Percentiles rank a stretch among this genome's conserved stretches.
Conservation (phyloP, 2,329 filamentous ascomycete species). For the Botryotinia globosa region DNA sequence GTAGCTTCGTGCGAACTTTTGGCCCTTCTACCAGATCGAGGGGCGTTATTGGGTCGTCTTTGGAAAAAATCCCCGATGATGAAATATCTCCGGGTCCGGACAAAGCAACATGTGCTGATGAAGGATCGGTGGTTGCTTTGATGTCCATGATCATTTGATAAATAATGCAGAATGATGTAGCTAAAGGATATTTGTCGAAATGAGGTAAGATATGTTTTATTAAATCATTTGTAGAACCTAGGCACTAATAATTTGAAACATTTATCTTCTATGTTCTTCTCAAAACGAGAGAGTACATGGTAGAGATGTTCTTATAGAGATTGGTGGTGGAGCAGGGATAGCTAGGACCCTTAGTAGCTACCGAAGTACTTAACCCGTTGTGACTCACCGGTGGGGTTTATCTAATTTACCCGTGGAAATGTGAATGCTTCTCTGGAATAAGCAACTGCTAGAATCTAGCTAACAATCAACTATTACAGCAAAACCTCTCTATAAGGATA, state of each 20-base stretch:
- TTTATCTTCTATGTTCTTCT: too few relatives aligned
- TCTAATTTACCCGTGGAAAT: background rate
- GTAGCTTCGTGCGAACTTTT: slow-evolving; percentile 32
- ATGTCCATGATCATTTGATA: background rate
- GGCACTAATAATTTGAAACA: too few relatives aligned
- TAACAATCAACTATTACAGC: background rate
- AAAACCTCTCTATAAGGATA: too few relatives aligned
- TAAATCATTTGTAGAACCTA: too few relatives aligned
- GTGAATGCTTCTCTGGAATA: background rate
- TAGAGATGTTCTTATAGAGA: background rate
- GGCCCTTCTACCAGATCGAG: slow-evolving; percentile 26
- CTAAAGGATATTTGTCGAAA: too few relatives aligned
- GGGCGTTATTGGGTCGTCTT: slow-evolving; percentile 8
- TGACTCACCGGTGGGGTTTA: background rate
- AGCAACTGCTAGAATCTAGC: background rate
- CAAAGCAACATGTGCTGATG: background rate
- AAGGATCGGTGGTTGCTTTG: background rate
- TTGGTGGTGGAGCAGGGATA: background rate
- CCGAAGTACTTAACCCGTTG: background rate
- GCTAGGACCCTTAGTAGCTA: background rate
- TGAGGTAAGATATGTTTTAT: too few relatives aligned
- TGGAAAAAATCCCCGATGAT: background rate
- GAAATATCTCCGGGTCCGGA: background rate
- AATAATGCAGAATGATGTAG: background rate
- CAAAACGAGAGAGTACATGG: background rate